Evolutionary conservation across 106 monocot genomes (phyloP).

Genomic region (Triglochin maritima): DNA sequence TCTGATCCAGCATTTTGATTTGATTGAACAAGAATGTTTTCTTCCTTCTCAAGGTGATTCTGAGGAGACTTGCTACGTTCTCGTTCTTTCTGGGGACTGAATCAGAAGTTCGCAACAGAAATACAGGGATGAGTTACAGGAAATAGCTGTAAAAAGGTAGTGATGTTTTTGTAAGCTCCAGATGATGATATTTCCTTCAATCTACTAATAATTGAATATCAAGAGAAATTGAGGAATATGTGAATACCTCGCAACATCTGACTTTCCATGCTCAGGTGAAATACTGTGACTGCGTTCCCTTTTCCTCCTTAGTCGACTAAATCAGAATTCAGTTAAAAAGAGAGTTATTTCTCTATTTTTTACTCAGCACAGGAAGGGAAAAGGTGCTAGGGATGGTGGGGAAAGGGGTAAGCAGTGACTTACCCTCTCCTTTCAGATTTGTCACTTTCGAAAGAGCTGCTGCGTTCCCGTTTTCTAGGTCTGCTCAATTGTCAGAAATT

Average conservation of each 20-base stretch:
- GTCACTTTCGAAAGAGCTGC: slow-evolving; percentile 4
- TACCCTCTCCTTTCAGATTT: slow-evolving; percentile 5
- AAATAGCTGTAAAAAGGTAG: too few relatives aligned
- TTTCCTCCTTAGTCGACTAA: neutral
- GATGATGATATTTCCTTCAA: too few relatives aligned
- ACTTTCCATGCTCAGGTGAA: slow-evolving; percentile 5
- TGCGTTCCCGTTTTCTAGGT: slow-evolving; percentile 8
- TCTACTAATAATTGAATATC: neutral
- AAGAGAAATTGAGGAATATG: neutral
- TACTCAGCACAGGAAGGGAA: neutral
- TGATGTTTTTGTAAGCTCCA: too few relatives aligned
- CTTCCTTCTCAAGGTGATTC: neutral
- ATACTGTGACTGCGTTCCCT: neutral
- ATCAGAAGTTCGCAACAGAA: neutral
- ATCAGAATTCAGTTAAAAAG: neutral
- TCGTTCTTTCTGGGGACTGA: neutral
- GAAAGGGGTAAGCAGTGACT: too few relatives aligned
- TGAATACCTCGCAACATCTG: slow-evolving; percentile 1
- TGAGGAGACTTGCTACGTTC: slow-evolving; percentile 5
- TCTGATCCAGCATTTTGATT: slow-evolving; percentile 6
- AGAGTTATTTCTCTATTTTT: neutral
- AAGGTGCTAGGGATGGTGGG: neutral
- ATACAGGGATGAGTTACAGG: too few relatives aligned
- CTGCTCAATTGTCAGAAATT: too few relatives aligned
- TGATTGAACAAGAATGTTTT: neutral